Base-by-base conservation (phyloP, 1,139 yeast species). In the Hemisphaericaspora lyxosophila region DNA sequence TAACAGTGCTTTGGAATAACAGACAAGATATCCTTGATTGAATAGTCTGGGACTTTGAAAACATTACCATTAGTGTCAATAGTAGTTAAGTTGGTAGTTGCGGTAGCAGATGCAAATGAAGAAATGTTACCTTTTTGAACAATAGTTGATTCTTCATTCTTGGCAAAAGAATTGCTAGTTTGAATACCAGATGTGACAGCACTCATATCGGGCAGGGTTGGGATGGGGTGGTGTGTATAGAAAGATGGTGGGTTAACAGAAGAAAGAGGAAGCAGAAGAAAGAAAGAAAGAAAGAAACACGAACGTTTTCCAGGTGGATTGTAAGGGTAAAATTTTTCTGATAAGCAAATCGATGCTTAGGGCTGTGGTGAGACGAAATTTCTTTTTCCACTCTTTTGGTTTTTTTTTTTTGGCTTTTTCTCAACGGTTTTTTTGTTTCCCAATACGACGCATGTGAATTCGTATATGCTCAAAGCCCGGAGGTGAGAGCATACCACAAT, bases 1-100 rank as follows among this genome's bases (percentile, higher is more conserved):
- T 82, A 85, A 60, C 92, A 84, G 50, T 82, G 83, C 45, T 79
- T 71, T 41, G 95, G 95, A 51, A 85, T 85, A 30, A 82, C 86
- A 41, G 75, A 74, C 53, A 85, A 66, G 47, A 85, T 74, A 48
- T 84, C 88, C 67, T 82, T 82, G 59, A 85, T 82, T 48, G 89
- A 66, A 65, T 69, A 82, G 53, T 82, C 86, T 20, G 94, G 94
- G 7, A 80, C 90, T 39, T 72, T 74, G 59, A 83, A 85, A 42
- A 70, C 78, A 40, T 80, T 68, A 26, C 94, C 95, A 53, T 64
- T 57, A 34, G 85, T 75, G 58, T 82, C 81, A 40, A 72, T 61
- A 33, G 81, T 78, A n/a, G 71, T 64, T 42, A 67, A 52, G 22
- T 54, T 53, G 17, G 54, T 39, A 24, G 59, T 30, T 4, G 48